Evolutionary conservation across 257 asterid species (phyloP), one percentile per base, ranked within the genome.

Genomic region (Gentiana dahurica): DNA sequence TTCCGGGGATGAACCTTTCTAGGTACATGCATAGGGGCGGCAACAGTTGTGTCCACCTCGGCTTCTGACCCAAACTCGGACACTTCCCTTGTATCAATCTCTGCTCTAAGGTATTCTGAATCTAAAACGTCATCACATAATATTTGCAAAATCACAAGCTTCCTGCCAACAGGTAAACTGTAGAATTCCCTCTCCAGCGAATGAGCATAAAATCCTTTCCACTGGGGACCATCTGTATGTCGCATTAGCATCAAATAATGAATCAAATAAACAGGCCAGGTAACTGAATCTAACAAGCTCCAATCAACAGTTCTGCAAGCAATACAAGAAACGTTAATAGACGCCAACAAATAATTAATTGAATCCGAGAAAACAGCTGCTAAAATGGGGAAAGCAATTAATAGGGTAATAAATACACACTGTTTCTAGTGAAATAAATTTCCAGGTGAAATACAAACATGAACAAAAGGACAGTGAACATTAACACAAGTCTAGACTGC

Each of bases 241-340:
- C 83, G 76, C 81, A 78, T 75, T 38, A 75, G 73, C 63, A 72
- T 72, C 46, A 85, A 71, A 79, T 86, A 89, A 39, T 83, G 80
- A 58, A 79, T 79, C 71, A 83, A 62, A 70, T 73, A 86, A 57
- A 77, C 70, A 12, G 95, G 92, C 95, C 97, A 89, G 54, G 95
- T 89, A 73, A 85, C 38, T 36, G 84, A 45, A 72, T 89, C 97
- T 45, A 89, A 84, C 87, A 89, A 78, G 68, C 77, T 83, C 97
- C 97, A 89, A 65, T 89, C 91, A 65, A 81, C 69, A 72, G 65
- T 69, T 77, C 97, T 86, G 79, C 48, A 43, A 59, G 53, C 62
- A 73, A 50, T 45, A 60, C 38, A 49, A 44, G 51, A 12, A 58
- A 66, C n/a, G 53, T 46, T 58, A 53, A 24, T 3, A 68, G 35